A percentile compares a stretch with the other conserved stretches of the same genome.
These are phyloP conservation scores for Baudoinia panamericana DNA, from an alignment of 495 filamentous ascomycete genomes.

Conservation along the genomic window DNA sequence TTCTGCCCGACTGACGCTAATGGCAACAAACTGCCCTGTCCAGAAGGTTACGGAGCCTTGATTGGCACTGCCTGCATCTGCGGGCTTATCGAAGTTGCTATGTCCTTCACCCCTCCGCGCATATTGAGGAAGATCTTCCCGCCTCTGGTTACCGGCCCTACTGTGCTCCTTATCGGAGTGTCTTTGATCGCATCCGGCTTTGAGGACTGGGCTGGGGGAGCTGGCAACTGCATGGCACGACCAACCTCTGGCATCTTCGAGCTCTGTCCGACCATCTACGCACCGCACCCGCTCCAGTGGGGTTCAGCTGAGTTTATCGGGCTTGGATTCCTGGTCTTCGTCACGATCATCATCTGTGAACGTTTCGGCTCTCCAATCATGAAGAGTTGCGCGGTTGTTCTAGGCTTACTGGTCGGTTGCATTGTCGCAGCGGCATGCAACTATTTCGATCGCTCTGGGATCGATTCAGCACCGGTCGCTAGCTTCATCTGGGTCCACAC, in stretches of 20 bases:
- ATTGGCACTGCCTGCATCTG: constrained; percentile 60
- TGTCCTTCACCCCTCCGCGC: constrained; percentile 59
- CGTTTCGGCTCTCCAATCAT: constrained; percentile 70
- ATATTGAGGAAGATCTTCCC: constrained; percentile 70
- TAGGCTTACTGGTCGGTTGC: constrained; percentile 63
- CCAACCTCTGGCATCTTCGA: constrained; percentile 43
- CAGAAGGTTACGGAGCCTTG: constrained; percentile 72
- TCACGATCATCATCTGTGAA: constrained; percentile 79
- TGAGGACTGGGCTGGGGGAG: constrained; percentile 73
- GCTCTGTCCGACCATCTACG: constrained; percentile 56
- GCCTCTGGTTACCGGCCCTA: constrained; percentile 76
- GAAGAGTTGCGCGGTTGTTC: constrained; percentile 61
- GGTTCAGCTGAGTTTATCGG: constrained; percentile 78
- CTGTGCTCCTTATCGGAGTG: constrained; percentile 66
- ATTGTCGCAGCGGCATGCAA: constrained; percentile 75
- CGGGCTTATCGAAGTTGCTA: constrained; percentile 59
- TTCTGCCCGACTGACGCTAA: constrained; percentile 52
- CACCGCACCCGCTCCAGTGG: constrained; percentile 77
- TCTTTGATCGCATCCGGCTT: constrained; percentile 64
- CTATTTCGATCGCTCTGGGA: constrained; percentile 63
- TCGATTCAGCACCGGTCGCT: constrained; percentile 56
- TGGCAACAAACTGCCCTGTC: constrained; percentile 63
- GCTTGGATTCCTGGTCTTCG: constrained; percentile 77
- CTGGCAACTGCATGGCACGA: constrained; percentile 44
- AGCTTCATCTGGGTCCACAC: constrained; percentile 89